Evolutionary conservation across 108 stramenopile species (phyloP), one percentile per base, ranked within the genome.

Genomic region (Nitzschia sp.): DNA sequence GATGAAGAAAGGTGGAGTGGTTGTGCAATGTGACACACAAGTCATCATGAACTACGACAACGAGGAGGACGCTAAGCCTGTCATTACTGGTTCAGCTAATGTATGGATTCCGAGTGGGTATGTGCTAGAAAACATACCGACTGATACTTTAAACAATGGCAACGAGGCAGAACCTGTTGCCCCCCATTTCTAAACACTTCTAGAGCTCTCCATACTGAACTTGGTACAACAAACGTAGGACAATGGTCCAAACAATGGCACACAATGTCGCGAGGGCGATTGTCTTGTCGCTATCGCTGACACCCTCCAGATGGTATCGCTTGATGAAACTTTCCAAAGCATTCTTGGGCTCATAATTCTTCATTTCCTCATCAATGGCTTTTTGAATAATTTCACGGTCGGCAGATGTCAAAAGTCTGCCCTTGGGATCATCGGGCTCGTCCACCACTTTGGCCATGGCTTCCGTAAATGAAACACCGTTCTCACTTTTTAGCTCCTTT

Each of bases 1-100:
- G 20, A 50, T 60, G 61, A 40, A 44, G 26, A 63, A 40, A 41
- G 82, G 79, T 55, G 86, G 85, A 10, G 70, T 86, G 10, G 54
- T 87, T 7, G 82, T 85, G 24, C 78, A 60, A 22, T 91, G 90
- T 70, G 70, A 79, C 12, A 91, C 90, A 0, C 42, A 39, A 24
- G 81, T 87, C 20, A 19, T 38, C 12, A 12, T 21, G 12, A 15
- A 15, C 20, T 21, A 15, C 22, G 22, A 20, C 22, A 68, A 64
- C 48, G 15, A 38, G 26, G 56, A 63, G 26, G 25, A 63, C 8
- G 14, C n/a, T 14, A 63, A 24, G 5, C 10, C 41, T 39, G 51
- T 21, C 10, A 41, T 75, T 14, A 67, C 22, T 42, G 73, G 73
- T 11, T 15, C 37, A 6, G 73, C 73, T 29, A 68, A 67, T 63